Evolutionary conservation across 352 stramenopile species (phyloP).

Genomic region (Lagenidium giganteum): DNA sequence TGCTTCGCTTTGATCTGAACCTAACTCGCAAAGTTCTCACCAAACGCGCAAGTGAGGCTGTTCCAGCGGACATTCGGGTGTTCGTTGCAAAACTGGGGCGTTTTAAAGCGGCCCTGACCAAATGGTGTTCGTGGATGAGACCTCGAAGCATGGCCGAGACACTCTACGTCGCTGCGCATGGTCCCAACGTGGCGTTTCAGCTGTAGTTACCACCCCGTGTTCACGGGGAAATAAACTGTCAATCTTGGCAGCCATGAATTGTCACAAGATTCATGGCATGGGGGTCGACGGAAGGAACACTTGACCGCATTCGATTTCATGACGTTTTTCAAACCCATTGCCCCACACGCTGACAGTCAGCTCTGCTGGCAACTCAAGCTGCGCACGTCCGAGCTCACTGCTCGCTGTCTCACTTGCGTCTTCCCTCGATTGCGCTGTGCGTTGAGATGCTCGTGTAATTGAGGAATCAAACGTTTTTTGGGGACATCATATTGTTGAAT

Average conservation of each 20-base stretch:
- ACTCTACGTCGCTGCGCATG: slow-evolving; percentile 5
- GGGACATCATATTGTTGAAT: too few species aligned
- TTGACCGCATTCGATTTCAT: slow-evolving; percentile 13
- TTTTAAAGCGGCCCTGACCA: neutral
- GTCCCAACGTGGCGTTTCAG: slow-evolving; percentile 3
- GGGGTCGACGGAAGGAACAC: slow-evolving; percentile 13
- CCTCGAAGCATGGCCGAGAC: slow-evolving; percentile 3
- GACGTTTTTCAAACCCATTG: neutral
- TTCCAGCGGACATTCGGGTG: neutral
- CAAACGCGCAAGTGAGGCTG: neutral
- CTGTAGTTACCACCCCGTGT: slow-evolving; percentile 5
- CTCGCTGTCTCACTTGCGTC: too few species aligned
- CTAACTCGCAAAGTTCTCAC: neutral
- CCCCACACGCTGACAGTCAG: too few species aligned
- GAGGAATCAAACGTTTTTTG: too few species aligned
- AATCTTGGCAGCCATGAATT: slow-evolving; percentile 11
- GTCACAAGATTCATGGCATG: slow-evolving; percentile 4
- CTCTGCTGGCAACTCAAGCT: too few species aligned
- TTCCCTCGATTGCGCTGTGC: too few species aligned
- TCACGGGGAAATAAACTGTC: slow-evolving; percentile 5
- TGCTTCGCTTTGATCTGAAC: neutral
- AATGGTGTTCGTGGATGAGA: slow-evolving; percentile 1
- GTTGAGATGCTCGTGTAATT: too few species aligned
- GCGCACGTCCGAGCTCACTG: too few species aligned
- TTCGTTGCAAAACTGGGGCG: neutral